These are phyloP conservation scores for Heritiera littoralis DNA, from an alignment of 345 rosid species.

Conservation along the genomic window DNA sequence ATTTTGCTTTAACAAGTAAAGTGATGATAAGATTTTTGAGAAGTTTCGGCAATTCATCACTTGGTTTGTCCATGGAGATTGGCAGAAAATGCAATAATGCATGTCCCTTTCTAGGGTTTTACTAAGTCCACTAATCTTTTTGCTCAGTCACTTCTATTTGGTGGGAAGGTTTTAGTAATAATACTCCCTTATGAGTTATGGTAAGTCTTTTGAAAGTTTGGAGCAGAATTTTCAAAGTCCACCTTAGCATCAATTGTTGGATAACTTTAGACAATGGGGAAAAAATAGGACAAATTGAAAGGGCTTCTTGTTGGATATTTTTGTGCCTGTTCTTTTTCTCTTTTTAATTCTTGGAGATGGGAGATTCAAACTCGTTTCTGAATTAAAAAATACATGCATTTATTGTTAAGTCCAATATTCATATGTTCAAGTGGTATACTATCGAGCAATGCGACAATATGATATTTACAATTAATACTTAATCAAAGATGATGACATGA, in stretches of 20 bases:
- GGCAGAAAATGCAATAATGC: background rate
- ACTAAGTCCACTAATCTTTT: background rate
- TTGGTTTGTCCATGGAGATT: background rate
- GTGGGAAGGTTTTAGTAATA: background rate
- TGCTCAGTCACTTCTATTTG: background rate
- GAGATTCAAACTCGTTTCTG: no score
- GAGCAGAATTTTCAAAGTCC: background rate
- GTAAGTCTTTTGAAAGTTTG: background rate
- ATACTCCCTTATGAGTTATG: no score
- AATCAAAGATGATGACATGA: no score
- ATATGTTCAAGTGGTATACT: no score
- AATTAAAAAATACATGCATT: no score
- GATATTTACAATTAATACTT: no score
- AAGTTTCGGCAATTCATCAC: background rate
- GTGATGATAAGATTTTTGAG: background rate
- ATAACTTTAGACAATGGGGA: background rate
- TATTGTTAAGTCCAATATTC: no score
- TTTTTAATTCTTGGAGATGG: no score
- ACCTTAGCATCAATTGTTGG: constrained; percentile 11
- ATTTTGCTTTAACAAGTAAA: background rate
- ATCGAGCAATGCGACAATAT: no score
- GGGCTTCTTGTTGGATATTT: background rate
- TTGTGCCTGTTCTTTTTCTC: background rate
- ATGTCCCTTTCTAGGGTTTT: background rate
- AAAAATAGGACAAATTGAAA: background rate